A percentile compares a stretch with the other conserved stretches of the same genome.
phyloP scores from a whole-genome alignment of 2,329 filamentous ascomycete species.

The Macrophomina tecta region DNA sequence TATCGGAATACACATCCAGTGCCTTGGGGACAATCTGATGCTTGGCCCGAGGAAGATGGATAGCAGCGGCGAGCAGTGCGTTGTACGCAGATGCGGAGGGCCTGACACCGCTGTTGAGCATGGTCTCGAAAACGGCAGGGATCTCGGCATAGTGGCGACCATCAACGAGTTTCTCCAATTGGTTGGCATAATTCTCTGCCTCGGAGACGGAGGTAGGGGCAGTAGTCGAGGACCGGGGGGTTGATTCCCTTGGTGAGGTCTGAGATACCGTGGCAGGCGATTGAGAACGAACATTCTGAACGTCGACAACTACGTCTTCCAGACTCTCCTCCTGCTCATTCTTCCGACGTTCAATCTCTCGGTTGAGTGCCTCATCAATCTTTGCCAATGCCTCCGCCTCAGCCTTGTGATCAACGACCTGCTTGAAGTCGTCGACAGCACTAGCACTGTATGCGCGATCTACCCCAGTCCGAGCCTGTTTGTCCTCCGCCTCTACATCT shows the following conservation, averaged over 20 bases:
- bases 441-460: slow-evolving; percentile 60
- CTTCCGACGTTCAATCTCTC: slow-evolving; percentile 72
- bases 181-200: slow-evolving; percentile 75
- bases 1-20: slow-evolving; percentile 93
- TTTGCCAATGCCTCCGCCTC: slow-evolving; percentile 71
- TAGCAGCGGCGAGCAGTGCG: slow-evolving; percentile 81
- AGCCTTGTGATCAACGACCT: slow-evolving; percentile 55
- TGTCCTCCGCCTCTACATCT: slow-evolving; percentile 33
- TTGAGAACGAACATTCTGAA: slow-evolving; percentile 40
- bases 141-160: slow-evolving; percentile 83
- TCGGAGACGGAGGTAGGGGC: slow-evolving; percentile 68
- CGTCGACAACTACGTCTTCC: slow-evolving; percentile 40
- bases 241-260: slow-evolving; percentile 37
- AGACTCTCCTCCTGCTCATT: slow-evolving; percentile 52
- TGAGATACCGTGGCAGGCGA: slow-evolving; percentile 42
- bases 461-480: slow-evolving; percentile 41
- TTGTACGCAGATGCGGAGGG: slow-evolving; percentile 92
- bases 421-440: slow-evolving; percentile 66
- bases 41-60: slow-evolving; percentile 78
- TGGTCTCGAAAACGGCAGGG: slow-evolving; percentile 85
- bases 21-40: slow-evolving; percentile 88
- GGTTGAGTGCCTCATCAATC: slow-evolving; percentile 82
- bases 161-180: slow-evolving; percentile 76
- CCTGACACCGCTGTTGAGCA: slow-evolving; percentile 81
- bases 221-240: slow-evolving; percentile 43